Evolutionary conservation across 306 rosid species (phyloP).

Genomic region (Datisca glomerata): DNA sequence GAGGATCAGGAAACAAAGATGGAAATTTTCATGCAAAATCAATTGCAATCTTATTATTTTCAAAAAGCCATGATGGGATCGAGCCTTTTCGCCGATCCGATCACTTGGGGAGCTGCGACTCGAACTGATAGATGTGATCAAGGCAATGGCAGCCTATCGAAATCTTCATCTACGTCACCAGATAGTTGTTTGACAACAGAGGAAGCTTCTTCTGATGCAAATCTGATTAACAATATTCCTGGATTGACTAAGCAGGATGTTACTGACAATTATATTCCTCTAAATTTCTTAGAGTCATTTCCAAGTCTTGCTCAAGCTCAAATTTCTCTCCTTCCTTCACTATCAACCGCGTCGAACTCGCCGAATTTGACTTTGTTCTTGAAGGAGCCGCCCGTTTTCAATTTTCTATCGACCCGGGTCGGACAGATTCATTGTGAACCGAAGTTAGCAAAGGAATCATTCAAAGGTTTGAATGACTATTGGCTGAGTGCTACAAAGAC

Average conservation of each 20-base stretch:
- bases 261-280: slow-evolving; percentile 25
- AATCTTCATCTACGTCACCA: slow-evolving; percentile 26
- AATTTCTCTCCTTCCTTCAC: slow-evolving; percentile 25
- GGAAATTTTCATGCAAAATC: slow-evolving; percentile 39
- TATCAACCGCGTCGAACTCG: slow-evolving; percentile 18
- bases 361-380: slow-evolving; percentile 58
- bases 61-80: slow-evolving; percentile 40
- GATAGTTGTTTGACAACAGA: slow-evolving; percentile 28
- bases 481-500: slow-evolving; percentile 56
- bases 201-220: slow-evolving; percentile 15
- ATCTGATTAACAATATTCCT: slow-evolving; percentile 16
- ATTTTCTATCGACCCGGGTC: slow-evolving; percentile 19
- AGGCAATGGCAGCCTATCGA: slow-evolving; percentile 15
- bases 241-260: slow-evolving; percentile 10
- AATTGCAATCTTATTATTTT: slow-evolving; percentile 40
- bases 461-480: slow-evolving; percentile 37
- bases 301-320: slow-evolving; percentile 25
- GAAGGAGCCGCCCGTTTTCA: slow-evolving; percentile 32
- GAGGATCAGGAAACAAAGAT: slow-evolving; percentile 46
- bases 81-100: slow-evolving; percentile 34
- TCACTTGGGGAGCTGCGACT: slow-evolving; percentile 23
- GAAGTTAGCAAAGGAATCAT: slow-evolving; percentile 11
- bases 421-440: slow-evolving; percentile 31
- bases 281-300: slow-evolving; percentile 58
- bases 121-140: slow-evolving; percentile 18